Base-by-base conservation (phyloP, 805 yeast genomes). In the Candida easanensis region DNA sequence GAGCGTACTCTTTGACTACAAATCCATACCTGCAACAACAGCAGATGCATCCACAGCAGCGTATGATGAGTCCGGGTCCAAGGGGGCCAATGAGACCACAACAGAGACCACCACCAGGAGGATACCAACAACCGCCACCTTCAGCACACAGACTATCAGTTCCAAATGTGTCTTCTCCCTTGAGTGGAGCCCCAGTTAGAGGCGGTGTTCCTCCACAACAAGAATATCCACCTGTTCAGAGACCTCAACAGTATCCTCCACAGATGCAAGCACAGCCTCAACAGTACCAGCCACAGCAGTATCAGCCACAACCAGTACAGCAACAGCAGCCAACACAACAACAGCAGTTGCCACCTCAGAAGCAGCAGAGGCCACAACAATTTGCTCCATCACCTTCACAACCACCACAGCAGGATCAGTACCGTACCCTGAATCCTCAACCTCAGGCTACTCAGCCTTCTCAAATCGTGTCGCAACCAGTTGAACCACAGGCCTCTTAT, bases 1-100 rank as follows among this genome's bases (percentile, higher is more conserved):
- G 57, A 35, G 53, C 58, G 0, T 46, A 56, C 26, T 57, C 61
- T 0, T 25, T 57, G 21, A 46, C 55, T 5, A 45, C 55, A 9
- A 53, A 49, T 36, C 56, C 54, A 17, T 53, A 51, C 33, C 53
- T 44, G n/a, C 38, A 20, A 19, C 46, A 36, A 34, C 36, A 34
- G 21, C 49, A 23, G 17, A 31, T 31, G 14, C 20, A 31, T 11
- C 41, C 27, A 17, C 41, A 34, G 36, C 49, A 34, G 16, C 39
- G 40, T 16, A 37, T 37, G 37, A 34, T 34, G 40, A 22, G 38
- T 18, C 31, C 31, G 4, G 38, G 38, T 9, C 28, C 38, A 26
- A 38, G 37, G 16, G 40, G 33, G 2, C 40, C 30, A 7, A n/a
- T 30, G 25, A 28, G 34, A 37, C 40, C 40, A 22, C 44, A 36